Evolutionary conservation across 2,329 filamentous ascomycete genomes (phyloP).

Genomic region (Blumeriella jaapii): DNA sequence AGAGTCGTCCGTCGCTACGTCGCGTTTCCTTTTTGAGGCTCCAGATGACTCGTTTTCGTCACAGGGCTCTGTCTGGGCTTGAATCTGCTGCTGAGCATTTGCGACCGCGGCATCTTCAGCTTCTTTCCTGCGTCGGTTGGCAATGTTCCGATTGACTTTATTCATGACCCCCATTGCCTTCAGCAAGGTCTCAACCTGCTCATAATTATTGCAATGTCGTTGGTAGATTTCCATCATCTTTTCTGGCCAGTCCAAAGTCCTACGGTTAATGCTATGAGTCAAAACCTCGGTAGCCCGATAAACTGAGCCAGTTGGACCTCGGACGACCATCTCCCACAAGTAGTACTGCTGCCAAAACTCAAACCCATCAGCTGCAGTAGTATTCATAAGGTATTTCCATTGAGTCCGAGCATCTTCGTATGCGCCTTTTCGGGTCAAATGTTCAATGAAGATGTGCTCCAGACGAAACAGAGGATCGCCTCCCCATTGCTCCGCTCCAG

Average conservation of each 20-base stretch:
- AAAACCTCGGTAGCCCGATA: slow-evolving; percentile 65
- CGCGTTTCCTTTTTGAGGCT: slow-evolving; percentile 62
- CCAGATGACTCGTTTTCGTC: slow-evolving; percentile 21
- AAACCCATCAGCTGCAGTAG: slow-evolving; percentile 63
- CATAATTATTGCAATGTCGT: slow-evolving; percentile 82
- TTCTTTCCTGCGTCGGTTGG: slow-evolving; percentile 54
- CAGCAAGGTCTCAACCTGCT: slow-evolving; percentile 64
- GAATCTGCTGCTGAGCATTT: slow-evolving; percentile 31
- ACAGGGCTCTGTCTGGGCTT: slow-evolving; percentile 21
- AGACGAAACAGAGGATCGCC: slow-evolving; percentile 85
- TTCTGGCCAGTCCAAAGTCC: slow-evolving; percentile 64
- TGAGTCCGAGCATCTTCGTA: slow-evolving; percentile 64
- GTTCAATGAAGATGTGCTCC: slow-evolving; percentile 86
- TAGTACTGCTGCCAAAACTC: slow-evolving; percentile 95
- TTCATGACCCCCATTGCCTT: slow-evolving; percentile 63
- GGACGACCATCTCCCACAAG: slow-evolving; percentile 66
- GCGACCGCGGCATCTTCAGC: slow-evolving; percentile 46
- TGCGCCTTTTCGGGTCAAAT: slow-evolving; percentile 72
- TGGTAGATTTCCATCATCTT: slow-evolving; percentile 63
- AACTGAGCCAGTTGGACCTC: slow-evolving; percentile 39
- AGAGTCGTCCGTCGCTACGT: slow-evolving; percentile 39
- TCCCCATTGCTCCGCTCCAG: slow-evolving; percentile 62
- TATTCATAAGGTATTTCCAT: slow-evolving; percentile 60
- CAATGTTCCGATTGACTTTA: slow-evolving; percentile 52
- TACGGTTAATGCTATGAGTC: slow-evolving; percentile 52